Evolutionary conservation across 208 protist genomes (phyloP), one percentile per base, ranked within the genome.

Genomic region (Acanthamoeba sp.): DNA sequence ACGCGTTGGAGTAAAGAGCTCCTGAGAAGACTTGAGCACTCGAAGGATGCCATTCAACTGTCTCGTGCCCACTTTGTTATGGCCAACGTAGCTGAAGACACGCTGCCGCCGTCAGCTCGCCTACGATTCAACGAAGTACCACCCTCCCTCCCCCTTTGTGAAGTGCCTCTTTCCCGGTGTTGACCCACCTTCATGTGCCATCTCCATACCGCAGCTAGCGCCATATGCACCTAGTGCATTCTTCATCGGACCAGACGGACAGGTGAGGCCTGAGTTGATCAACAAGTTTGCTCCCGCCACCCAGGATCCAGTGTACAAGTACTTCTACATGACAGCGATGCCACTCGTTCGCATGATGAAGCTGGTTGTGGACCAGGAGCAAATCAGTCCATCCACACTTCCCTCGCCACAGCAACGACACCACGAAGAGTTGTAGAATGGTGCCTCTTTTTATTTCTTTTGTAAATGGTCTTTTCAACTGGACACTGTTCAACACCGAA

Each of bases 241-340:
- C 66, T 76, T 76, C 66, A 32, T 76, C 34, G 66, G 34, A 27
- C 66, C 66, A 76, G 66, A 76, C 34, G n/a, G 66, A 20, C 66
- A 76, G 18, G n/a, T 76, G 7, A 2, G 29, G 3, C 66, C 18
- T 5, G 66, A 76, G 2, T n/a, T 76, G 20, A 76, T 36, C 66
- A 76, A 76, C 34, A 32, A 76, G 66, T 76, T 38, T 16, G 66
- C 66, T 38, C 66, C 66, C 10, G 66, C 55, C 55, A 18, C 12
- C 3, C 55, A 76, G 66, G 66, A 76, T 36, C 66, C 66, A 9
- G n/a, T 76, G 66, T 76, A 76, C 66, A 76, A 76, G 29, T 76
- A 76, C 66, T 76, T 76, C 66, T 76, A 76, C 34, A 10, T 38
- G 66, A 76, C 66, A 2, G 66, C 66, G 2, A 36, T 3, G 6